Evolutionary conservation across 352 stramenopile species (phyloP), one percentile per base, ranked within the genome.

Genomic region (Pythium utonaiense): DNA sequence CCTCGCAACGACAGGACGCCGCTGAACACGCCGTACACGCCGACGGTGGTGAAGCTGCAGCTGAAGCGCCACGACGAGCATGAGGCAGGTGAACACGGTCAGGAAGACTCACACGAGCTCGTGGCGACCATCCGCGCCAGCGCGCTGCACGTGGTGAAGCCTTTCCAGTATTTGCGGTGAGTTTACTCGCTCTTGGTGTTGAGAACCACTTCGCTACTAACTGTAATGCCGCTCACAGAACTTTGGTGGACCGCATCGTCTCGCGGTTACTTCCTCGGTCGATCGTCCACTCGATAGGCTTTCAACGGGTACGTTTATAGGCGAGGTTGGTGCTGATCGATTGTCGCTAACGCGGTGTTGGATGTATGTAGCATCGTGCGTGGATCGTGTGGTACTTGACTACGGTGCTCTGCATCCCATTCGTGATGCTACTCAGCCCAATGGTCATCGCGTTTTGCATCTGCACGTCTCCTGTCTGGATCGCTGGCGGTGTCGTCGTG

Each of bases 21-120:
- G 48, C 66, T 93, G 7, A 93, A 93, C 57, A 93, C 83, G 49
- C 83, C 83, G 52, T 93, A 88, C 61, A 93, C 83, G n/a, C 83
- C 83, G 33, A 80, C 90, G 44, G 74, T 93, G n/a, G 83, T 91
- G 64, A 91, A 91, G 66, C 62, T 93, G 42, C 83, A 93, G 30
- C 57, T 93, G 42, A 75, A 74, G 47, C 69, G 70, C 17, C 80
- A 91, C 47, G 79, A 86, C 40, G 80, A 84, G 45, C 77, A 84
- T 55, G 64, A 78, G 12, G 57, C 80, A 53, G 56, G 64, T 4
- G 30, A 52, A 12, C 19, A 53, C 12, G 17, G n/a, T 0, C 22
- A 36, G 16, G 41, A 34, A 10, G 44, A 42, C 1, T 40, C 41
- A 3, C 50, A 41, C 14, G 62, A 50, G 38, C 34, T 74, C 3